These are phyloP conservation scores for Backusella tarrabulga DNA, from an alignment of 192 early-diverging fungal species.

Conservation along the genomic window DNA sequence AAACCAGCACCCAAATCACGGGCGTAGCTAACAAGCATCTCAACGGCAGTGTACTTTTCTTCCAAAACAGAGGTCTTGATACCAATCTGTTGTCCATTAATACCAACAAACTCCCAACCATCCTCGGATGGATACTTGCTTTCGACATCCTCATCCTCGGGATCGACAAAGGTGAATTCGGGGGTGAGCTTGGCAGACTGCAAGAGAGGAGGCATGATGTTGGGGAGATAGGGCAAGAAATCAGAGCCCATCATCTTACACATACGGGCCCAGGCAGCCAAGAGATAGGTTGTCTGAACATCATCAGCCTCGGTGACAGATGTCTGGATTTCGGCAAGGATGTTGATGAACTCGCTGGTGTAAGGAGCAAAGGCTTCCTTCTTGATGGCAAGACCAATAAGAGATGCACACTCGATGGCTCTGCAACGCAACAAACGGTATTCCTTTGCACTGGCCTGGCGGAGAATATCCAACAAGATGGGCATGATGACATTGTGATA, in stretches of 20 bases:
- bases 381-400: slow-evolving; percentile 93
- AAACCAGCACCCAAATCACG: slow-evolving; percentile 89
- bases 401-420: slow-evolving; percentile 95
- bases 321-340: slow-evolving; percentile 81
- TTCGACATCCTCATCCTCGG: slow-evolving; percentile 72
- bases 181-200: slow-evolving; percentile 86
- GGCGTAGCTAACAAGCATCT: slow-evolving; percentile 97
- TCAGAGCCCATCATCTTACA: slow-evolving; percentile 93
- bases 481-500: slow-evolving; percentile 97
- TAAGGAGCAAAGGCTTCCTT: slow-evolving; percentile 84
- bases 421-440: slow-evolving; percentile 93
- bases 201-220: slow-evolving; percentile 93
- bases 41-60: slow-evolving; percentile 97
- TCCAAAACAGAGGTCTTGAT: slow-evolving; percentile 95
- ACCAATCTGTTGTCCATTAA: slow-evolving; percentile 93
- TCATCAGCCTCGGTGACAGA: slow-evolving; percentile 87
- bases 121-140: slow-evolving; percentile 91
- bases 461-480: slow-evolving; percentile 84
- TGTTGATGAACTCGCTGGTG: slow-evolving; percentile 74
- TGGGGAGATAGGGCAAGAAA: slow-evolving; percentile 89
- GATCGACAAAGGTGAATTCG: slow-evolving; percentile 87
- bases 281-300: slow-evolving; percentile 88
- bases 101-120: slow-evolving; percentile 94
- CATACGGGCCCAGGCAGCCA: slow-evolving; percentile 95
- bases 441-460: slow-evolving; percentile 81